Evolutionary conservation across 176 grass and related monocot species (phyloP), one percentile per base, ranked within the genome.

Genomic region (Metroxylon sagu): DNA sequence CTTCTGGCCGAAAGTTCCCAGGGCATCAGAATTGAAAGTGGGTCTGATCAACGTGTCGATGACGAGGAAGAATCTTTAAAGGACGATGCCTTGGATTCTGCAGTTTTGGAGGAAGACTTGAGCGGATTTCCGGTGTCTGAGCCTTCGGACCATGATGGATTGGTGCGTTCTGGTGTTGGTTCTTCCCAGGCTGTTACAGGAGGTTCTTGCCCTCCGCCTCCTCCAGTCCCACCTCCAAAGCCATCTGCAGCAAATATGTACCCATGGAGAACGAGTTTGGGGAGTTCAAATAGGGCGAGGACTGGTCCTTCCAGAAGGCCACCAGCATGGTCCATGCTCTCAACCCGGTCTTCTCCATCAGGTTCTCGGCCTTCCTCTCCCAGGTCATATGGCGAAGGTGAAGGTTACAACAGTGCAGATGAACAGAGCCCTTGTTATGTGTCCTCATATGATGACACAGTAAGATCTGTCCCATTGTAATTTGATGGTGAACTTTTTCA

Each of bases 401-500:
- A 99, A 80, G 94, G 94, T 62, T 99, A 99, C 57, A 99, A 99
- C 64, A 99, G 94, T 72, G 84, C 94, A 28, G 94, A 99, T 68
- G 94, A 99, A 64, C 94, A 93, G 59, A 85, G 82, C 16, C 82
- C 81, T 25, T 83, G 88, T 74, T 92, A 85, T 28, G 48, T 62
- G 14, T 89, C 68, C 4, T 80, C 62, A 35, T 92, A 86, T 66
- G 67, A 85, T 79, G 94, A 99, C 62, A 66, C 25, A 76, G 94
- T 98, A 86, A 83, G 88, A 64, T 83, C 19, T 76, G 26, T 70
- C 67, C 26, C 58, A 19, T 76, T 62, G 18, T 31, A 78, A 26
- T 51, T 69, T 72, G 66, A 56, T 19, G 59, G 35, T 12, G 8
- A 43, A 43, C 35, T 12, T 43, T 6, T 7, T 43, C 8, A 43